Conservation (phyloP, 2,329 filamentous ascomycete genomes). For the Plenodomus biglobosus region DNA sequence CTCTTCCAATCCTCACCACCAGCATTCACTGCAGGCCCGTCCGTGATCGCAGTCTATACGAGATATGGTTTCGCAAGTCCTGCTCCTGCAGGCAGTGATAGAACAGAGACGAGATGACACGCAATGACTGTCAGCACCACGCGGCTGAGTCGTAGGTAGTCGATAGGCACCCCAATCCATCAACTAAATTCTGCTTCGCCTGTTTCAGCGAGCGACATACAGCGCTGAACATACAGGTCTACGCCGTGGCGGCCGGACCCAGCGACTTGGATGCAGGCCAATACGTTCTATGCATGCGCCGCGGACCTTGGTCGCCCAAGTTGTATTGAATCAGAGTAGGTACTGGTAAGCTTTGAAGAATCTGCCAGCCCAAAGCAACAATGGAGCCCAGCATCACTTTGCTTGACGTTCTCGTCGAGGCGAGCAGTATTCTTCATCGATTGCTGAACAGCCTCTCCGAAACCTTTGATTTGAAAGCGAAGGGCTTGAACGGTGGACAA, state of each 20-base stretch:
- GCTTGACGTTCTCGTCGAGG: neutral
- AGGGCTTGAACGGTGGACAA: conserved; percentile 7
- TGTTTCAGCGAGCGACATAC: conserved; percentile 7
- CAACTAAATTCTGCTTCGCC: conserved; percentile 6
- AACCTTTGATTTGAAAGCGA: no score
- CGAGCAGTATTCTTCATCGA: neutral
- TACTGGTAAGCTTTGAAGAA: conserved; percentile 10
- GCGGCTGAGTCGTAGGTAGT: conserved; percentile 29
- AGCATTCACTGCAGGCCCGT: conserved; percentile 8
- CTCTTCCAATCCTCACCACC: neutral
- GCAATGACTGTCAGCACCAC: conserved; percentile 21
- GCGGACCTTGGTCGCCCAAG: conserved; percentile 5
- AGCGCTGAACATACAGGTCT: conserved; percentile 9
- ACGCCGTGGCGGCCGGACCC: conserved; percentile 19
- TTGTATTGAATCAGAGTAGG: conserved; percentile 15
- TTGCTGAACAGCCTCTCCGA: neutral
- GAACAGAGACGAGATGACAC: conserved; percentile 13
- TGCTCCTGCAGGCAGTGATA: conserved; percentile 17
- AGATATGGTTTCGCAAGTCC: conserved; percentile 11
- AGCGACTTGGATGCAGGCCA: conserved; percentile 10
- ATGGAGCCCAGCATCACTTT: conserved; percentile 2
- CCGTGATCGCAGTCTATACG: conserved; percentile 15
- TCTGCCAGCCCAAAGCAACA: conserved; percentile 2
- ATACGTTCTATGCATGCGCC: conserved; percentile 6
- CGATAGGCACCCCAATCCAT: conserved; percentile 15